Conservation (phyloP, 2,329 filamentous ascomycete species). For the Helotiales sp. region DNA sequence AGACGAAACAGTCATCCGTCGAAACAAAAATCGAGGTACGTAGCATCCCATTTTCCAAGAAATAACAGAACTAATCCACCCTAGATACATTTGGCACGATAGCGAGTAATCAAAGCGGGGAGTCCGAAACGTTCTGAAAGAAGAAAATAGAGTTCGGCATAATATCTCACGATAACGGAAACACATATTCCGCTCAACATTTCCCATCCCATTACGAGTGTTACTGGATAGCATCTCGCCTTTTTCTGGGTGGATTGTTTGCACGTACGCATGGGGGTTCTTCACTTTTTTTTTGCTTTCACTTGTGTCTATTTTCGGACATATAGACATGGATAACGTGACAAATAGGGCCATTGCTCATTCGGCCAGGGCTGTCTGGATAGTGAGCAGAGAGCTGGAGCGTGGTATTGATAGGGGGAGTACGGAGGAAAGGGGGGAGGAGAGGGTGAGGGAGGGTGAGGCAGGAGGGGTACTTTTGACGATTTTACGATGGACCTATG, state of each 20-base stretch:
- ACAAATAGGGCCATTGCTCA: not conserved
- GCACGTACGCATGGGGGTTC: conserved; percentile 8
- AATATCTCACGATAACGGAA: conserved; percentile 28
- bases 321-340: conserved; percentile 19
- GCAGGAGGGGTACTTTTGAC: conserved; percentile 1
- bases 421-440: not conserved
- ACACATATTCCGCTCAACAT: conserved; percentile 3
- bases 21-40: conserved; percentile 58
- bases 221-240: conserved; percentile 22
- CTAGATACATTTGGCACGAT: conserved; percentile 60
- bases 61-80: conserved; percentile 23
- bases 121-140: conserved; percentile 57
- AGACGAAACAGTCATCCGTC: conserved; percentile 38
- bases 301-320: conserved; percentile 21
- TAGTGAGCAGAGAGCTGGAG: not conserved
- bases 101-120: conserved; percentile 51
- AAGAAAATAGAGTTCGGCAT: conserved; percentile 25
- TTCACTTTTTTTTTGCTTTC: conserved; percentile 5
- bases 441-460: not conserved
- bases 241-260: not conserved
- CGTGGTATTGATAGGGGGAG: not conserved
- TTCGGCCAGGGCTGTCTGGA: not conserved
- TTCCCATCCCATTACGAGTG: not conserved
- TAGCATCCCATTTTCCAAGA: not conserved
- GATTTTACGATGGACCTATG: conserved; percentile 10